phyloP scores from a whole-genome alignment of 129 eudicot genomes.

The Lactuca saligna region DNA sequence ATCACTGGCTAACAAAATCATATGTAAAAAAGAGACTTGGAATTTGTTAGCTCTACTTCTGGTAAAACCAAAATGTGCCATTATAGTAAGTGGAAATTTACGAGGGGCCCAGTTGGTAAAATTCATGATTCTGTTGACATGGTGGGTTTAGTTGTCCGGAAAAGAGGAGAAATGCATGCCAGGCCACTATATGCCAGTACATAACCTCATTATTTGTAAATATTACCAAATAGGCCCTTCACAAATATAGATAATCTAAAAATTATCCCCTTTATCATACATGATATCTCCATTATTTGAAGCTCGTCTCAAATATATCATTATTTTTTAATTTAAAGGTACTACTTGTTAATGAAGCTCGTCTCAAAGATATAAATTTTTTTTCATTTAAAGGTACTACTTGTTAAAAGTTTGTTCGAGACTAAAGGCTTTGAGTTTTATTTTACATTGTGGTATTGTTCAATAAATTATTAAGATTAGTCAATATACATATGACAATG shows the following conservation, averaged over 20 bases:
- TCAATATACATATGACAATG: neutral
- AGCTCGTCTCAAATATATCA: slow-evolving; percentile 11
- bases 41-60: too few relatives aligned
- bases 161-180: slow-evolving; percentile 36
- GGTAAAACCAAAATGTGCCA: too few relatives aligned
- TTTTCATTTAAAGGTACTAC: neutral
- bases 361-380: slow-evolving; percentile 5
- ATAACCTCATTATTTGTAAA: slow-evolving; percentile 22
- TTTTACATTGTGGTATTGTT: neutral
- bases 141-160: slow-evolving; percentile 25
- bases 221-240: slow-evolving; percentile 9
- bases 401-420: neutral
- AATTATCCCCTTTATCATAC: slow-evolving; percentile 18
- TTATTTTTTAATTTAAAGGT: neutral
- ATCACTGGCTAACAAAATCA: too few relatives aligned
- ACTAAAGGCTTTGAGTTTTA: neutral
- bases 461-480: neutral
- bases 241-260: slow-evolving; percentile 29
- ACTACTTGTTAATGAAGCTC: neutral
- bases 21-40: too few relatives aligned
- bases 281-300: slow-evolving; percentile 13
- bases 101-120: slow-evolving; percentile 1
- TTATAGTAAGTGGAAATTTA: slow-evolving; percentile 1
- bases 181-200: slow-evolving; percentile 29
- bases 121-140: slow-evolving; percentile 20